Evolutionary conservation across 129 eudicot species (phyloP), one percentile per base, ranked within the genome.

Genomic region (Arctium minus): DNA sequence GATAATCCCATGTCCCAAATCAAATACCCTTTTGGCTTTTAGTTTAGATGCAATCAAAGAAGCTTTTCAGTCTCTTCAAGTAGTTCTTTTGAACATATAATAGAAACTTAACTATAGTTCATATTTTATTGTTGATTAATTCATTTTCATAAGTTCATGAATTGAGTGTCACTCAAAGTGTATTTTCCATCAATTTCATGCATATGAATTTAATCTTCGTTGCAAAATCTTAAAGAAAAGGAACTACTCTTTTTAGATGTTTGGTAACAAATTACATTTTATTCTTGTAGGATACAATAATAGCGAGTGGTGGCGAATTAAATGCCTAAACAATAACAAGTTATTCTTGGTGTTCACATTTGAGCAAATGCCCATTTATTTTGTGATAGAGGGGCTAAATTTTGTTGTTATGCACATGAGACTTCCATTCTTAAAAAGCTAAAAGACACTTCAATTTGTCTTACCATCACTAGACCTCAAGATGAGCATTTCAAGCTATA

Each of bases 341-440:
- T 75, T 67, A 33, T 44, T 36, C 17, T n/a, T 74, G 75, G 35
- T 82, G 68, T 42, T 82, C 36, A 65, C 75, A 67, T 64, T 74
- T 64, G 70, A 65, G 56, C 30, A 72, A 32, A 60, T 78, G 83
- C 86, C 60, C 53, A 77, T 71, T 78, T 78, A 71, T 60, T 69
- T 60, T 80, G 36, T 78, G 75, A 29, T 33, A 68, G 56, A 60
- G 40, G 60, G 79, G 79, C 79, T 78, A 84, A 77, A 62, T 64
- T 37, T 56, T 78, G 75, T 38, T 42, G 56, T 27, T 18, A 44
- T 70, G 65, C 46, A 69, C 36, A 42, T 68, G 69, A 39, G 35
- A 46, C 53, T 71, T 70, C 18, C 29, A 35, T 48, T 18, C 40
- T 46, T 80, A 70, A 80, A 68, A 70, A 78, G 77, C 83, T 70